These are phyloP conservation scores for Sanghuangporus baumii DNA, from an alignment of 1,284 basidiomycete genomes.

Conservation along the genomic window DNA sequence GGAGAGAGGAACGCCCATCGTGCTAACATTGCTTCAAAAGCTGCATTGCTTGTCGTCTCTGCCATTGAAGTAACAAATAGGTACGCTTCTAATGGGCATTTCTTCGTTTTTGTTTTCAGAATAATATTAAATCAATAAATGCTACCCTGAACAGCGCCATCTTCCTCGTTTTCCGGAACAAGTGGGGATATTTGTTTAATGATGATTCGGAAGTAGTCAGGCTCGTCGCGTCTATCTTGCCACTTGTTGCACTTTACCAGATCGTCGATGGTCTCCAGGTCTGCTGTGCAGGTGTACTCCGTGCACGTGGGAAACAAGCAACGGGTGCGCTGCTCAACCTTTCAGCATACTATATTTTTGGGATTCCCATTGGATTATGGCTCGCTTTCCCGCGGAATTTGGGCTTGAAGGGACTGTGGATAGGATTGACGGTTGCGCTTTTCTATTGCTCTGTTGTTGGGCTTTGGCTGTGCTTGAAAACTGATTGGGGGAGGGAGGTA, in stretches of 20 bases:
- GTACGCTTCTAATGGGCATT: conserved; percentile 29
- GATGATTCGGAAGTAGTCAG: conserved; percentile 44
- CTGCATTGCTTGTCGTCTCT: conserved; percentile 51
- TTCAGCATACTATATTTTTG: conserved; percentile 69
- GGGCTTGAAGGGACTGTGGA: conserved; percentile 65
- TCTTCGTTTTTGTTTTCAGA: conserved; percentile 15
- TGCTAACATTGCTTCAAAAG: conserved; percentile 59
- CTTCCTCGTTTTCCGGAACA: conserved; percentile 66
- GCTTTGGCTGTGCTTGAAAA: conserved; percentile 56
- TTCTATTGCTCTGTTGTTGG: conserved; percentile 52
- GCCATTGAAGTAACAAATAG: conserved; percentile 55
- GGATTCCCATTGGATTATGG: conserved; percentile 63
- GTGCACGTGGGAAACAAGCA: conserved; percentile 59
- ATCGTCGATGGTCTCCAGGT: conserved; percentile 67
- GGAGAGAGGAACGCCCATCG: conserved; percentile 67
- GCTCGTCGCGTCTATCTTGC: conserved; percentile 73
- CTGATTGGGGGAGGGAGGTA: conserved; percentile 65
- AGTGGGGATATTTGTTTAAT: conserved; percentile 85
- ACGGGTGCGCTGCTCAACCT: conserved; percentile 58
- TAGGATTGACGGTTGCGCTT: conserved; percentile 65
- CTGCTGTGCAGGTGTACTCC: conserved; percentile 65
- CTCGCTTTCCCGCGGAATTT: conserved; percentile 52
- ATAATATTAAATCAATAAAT: not conserved
- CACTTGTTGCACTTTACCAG: conserved; percentile 76
- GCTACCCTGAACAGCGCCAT: conserved; percentile 40